A percentile compares a stretch with the other conserved stretches of the same genome.
phyloP scores from a whole-genome alignment of 306 rosid species.

The Glycine tomentella region DNA sequence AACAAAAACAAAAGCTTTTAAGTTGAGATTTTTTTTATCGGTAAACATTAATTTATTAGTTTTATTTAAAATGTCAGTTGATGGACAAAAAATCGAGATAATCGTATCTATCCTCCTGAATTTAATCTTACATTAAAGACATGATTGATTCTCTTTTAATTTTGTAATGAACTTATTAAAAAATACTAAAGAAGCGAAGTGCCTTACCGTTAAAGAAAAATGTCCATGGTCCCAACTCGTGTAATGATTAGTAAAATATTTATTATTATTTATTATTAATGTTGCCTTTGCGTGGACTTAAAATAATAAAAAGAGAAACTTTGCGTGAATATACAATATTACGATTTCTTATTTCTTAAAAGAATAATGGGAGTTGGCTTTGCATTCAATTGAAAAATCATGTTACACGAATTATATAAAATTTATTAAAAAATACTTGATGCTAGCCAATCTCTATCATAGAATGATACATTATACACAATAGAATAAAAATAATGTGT shows the following conservation, averaged over 20 bases:
- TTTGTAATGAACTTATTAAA: too few relatives aligned
- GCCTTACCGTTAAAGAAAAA: slow-evolving; percentile 40
- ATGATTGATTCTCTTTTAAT: too few relatives aligned
- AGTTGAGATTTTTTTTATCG: too few relatives aligned
- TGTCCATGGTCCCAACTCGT: neutral
- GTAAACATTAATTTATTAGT: too few relatives aligned
- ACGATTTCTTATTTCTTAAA: neutral
- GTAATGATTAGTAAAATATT: neutral
- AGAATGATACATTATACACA: neutral
- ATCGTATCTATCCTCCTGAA: neutral
- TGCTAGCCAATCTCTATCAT: neutral
- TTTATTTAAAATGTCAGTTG: too few relatives aligned
- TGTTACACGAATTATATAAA: neutral
- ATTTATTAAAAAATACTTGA: neutral
- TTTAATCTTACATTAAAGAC: neutral
- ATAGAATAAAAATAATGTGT: neutral
- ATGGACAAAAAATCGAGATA: neutral
- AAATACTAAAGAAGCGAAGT: too few relatives aligned
- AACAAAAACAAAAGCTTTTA: too few relatives aligned
- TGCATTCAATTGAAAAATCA: neutral
- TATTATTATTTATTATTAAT: neutral
- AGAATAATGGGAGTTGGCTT: neutral
- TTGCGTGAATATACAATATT: neutral
- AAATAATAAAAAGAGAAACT: neutral
- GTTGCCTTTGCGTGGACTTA: neutral